Conservation (phyloP, 768 basidiomycete species). For the Suillus discolor region DNA sequence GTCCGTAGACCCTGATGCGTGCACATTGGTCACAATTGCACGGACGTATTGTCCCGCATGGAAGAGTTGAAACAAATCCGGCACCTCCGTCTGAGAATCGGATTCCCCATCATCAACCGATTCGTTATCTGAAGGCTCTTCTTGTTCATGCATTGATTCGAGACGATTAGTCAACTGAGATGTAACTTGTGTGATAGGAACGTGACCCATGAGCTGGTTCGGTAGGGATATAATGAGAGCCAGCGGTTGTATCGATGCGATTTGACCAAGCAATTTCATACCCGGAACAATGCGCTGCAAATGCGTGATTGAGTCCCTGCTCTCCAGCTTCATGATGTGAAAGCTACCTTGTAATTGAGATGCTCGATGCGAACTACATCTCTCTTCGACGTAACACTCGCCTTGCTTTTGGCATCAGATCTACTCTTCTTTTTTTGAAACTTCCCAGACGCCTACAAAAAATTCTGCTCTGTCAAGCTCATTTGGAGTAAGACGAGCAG, state of each 20-base stretch:
- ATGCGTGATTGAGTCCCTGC: constrained; percentile 9
- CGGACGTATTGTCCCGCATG: constrained; percentile 84
- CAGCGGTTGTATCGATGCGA: constrained; percentile 84
- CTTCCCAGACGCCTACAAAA: constrained; percentile 43
- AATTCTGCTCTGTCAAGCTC: constrained; percentile 2
- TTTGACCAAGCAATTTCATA: constrained; percentile 87
- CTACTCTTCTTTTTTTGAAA: constrained; percentile 52
- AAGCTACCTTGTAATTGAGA: constrained; percentile 85
- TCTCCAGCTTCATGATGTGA: neutral
- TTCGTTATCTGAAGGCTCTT: constrained; percentile 47
- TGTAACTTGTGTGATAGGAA: constrained; percentile 93
- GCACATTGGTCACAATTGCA: constrained; percentile 70
- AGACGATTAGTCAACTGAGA: constrained; percentile 72
- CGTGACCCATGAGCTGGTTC: constrained; percentile 89
- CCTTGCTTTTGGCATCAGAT: constrained; percentile 40
- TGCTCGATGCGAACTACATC: constrained; percentile 81
- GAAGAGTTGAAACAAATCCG: constrained; percentile 79
- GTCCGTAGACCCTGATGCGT: constrained; percentile 67
- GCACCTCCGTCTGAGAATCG: constrained; percentile 40
- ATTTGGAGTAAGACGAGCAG: constrained; percentile 4
- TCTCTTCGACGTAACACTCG: constrained; percentile 42
- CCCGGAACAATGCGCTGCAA: constrained; percentile 74
- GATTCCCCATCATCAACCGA: constrained; percentile 50
- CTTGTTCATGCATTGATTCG: constrained; percentile 59
- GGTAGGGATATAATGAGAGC: constrained; percentile 93